Conservation (phyloP, 306 rosid species). For the Lotus japonicus region DNA sequence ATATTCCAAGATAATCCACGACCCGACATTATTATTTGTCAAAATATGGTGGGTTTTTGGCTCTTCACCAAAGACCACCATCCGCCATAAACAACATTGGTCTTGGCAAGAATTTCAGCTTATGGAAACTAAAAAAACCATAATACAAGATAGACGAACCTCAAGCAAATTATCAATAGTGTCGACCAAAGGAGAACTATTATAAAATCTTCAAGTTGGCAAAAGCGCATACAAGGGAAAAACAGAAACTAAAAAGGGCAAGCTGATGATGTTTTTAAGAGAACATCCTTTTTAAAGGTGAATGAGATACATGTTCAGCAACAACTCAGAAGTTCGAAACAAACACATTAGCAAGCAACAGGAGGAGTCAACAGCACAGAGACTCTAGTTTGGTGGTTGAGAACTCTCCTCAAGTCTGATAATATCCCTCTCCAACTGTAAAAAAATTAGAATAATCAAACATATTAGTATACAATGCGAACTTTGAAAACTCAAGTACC, state of each 20-base stretch:
- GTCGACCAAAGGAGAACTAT: neutral
- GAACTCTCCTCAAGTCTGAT: slow-evolving; percentile 18
- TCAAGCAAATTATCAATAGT: neutral
- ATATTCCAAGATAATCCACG: too few relatives aligned
- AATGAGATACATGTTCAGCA: too few relatives aligned
- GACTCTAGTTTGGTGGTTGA: slow-evolving; percentile 10
- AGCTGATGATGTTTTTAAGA: neutral
- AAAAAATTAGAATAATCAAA: neutral
- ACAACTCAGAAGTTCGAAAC: too few relatives aligned
- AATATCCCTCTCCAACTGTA: slow-evolving; percentile 51
- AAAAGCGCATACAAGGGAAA: neutral
- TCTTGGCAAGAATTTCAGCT: neutral
- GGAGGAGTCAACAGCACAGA: neutral
- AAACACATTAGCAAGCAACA: too few relatives aligned
- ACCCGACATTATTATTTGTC: too few relatives aligned
- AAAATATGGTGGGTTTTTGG: too few relatives aligned
- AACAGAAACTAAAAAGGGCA: too few relatives aligned
- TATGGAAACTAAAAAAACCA: neutral
- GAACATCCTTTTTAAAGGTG: too few relatives aligned
- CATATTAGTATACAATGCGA: neutral
- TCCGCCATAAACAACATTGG: too few relatives aligned
- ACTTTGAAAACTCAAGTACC: neutral
- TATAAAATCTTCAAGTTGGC: neutral
- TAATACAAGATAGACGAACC: neutral
- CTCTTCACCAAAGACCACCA: neutral